Evolutionary conservation across 2,329 filamentous ascomycete genomes (phyloP).

Genomic region (Didymella pinodella): DNA sequence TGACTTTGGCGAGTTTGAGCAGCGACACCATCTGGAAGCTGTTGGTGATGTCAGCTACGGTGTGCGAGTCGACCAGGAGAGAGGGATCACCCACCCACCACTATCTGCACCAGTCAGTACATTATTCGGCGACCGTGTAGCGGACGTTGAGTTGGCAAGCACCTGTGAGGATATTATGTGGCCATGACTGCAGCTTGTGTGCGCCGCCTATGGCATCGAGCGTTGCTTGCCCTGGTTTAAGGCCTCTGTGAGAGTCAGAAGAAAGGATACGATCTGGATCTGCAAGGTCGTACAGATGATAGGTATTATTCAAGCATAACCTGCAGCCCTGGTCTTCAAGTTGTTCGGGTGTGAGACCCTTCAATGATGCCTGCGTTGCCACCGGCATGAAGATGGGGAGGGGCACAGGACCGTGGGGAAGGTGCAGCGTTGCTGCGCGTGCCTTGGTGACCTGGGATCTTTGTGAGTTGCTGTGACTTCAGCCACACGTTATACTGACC

Average conservation of each 20-base stretch:
- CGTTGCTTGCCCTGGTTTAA: conserved; percentile 92
- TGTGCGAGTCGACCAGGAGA: conserved; percentile 23
- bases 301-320: conserved; percentile 96
- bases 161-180: conserved; percentile 88
- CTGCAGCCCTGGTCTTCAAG: conserved; percentile 88
- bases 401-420: conserved; percentile 90
- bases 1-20: conserved; percentile 89
- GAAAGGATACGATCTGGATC: background rate
- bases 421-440: conserved; percentile 82
- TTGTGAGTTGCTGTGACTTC: background rate
- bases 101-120: conserved; percentile 53
- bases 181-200: conserved; percentile 94
- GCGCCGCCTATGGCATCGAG: conserved; percentile 89
- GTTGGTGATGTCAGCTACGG: conserved; percentile 40
- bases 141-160: conserved; percentile 21
- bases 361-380: conserved; percentile 93
- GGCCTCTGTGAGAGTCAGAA: conserved; percentile 60
- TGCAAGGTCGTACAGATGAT: conserved; percentile 69
- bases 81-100: conserved; percentile 53
- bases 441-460: conserved; percentile 83
- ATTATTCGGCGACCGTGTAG: background rate
- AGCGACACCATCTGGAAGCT: conserved; percentile 99
- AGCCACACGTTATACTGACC: conserved; percentile 20
- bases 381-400: conserved; percentile 99
- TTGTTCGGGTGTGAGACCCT: conserved; percentile 91